Evolutionary conservation across 2,329 filamentous ascomycete genomes (phyloP), one percentile per base, ranked within the genome.

Genomic region (Teratosphaeria nubilosa): DNA sequence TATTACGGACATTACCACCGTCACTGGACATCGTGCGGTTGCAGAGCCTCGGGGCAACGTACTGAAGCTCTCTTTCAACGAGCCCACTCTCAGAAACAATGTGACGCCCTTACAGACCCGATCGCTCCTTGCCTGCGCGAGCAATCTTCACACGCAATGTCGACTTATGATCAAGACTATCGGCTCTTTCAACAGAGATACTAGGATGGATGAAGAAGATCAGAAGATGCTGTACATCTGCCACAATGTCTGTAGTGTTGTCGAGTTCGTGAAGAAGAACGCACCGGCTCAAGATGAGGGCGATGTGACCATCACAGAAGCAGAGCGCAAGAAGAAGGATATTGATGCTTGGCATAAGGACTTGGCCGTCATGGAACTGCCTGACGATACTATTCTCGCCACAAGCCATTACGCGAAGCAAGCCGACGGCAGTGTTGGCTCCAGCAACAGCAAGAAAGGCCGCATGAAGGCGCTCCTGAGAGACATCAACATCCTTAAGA

Each of bases 401-500:
- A 27, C 55, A 48, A 56, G 75, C 60, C 41, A 70, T 55, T 67
- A 61, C 57, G 52, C 56, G 1, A 67, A 67, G 3, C 45, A 54
- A 3, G 51, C 57, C 1, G 16, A 68, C 1, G 41, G 7, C 5
- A 57, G 59, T 2, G 10, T 6, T 4, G 41, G 41, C 16, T 48
- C 20, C 16, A 48, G 16, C 16, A 56, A 54, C 9, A 57, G 69
- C 2, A 63, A 55, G 1, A 65, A 62, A 3, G 76, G 75, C 34
- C 75, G 80, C 2, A 80, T 81, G 74, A 78, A 76, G 62, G 70
- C 74, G 27, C 64, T 82, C 5, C 71, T 78, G 25, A 80, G 79
- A 64, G 82, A 85, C 62, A 78, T 82, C 64, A 75, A 76, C 51
- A 81, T 82, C 14, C 73, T 84, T 1, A 69, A 73, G 20, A 72